phyloP scores from a whole-genome alignment of 495 filamentous ascomycete species.

The Bacidia rubella region DNA sequence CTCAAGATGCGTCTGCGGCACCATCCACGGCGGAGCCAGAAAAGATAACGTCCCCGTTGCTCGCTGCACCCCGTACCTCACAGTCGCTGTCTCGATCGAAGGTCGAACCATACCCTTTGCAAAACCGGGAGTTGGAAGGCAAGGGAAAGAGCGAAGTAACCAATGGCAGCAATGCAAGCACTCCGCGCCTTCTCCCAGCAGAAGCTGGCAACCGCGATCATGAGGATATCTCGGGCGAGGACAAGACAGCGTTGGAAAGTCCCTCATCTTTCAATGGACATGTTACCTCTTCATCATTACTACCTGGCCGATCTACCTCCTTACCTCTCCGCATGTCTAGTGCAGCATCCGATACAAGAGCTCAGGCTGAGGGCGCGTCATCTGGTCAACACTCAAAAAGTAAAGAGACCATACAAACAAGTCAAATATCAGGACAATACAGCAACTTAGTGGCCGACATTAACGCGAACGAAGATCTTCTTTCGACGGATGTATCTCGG shows the following conservation, averaged over 20 bases:
- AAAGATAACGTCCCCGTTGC: constrained; percentile 30
- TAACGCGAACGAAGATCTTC: too few species aligned
- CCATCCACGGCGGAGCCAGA: constrained; percentile 22
- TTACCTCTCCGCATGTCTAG: neutral
- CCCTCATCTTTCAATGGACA: neutral
- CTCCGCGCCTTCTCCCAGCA: constrained; percentile 35
- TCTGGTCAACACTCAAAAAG: too few species aligned
- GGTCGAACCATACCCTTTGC: constrained; percentile 26
- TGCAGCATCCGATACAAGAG: neutral
- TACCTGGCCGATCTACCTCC: neutral
- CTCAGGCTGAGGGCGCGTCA: neutral
- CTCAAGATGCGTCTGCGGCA: constrained; percentile 31
- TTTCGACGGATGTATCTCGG: too few species aligned
- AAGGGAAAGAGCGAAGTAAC: constrained; percentile 19
- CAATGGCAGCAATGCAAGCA: constrained; percentile 21
- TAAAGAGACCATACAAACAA: too few species aligned
- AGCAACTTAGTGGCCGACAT: too few species aligned
- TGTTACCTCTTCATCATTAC: neutral
- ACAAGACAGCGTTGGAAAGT: neutral
- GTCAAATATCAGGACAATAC: too few species aligned
- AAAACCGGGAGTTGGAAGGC: constrained; percentile 28
- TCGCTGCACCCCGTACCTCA: constrained; percentile 21
- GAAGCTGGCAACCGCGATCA: constrained; percentile 9
- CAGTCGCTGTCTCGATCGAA: neutral
- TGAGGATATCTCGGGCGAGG: constrained; percentile 6